A percentile compares a stretch with the other conserved stretches of the same genome.
Conservation (phyloP, 2,329 filamentous ascomycete species). For the Penicillium freii region DNA sequence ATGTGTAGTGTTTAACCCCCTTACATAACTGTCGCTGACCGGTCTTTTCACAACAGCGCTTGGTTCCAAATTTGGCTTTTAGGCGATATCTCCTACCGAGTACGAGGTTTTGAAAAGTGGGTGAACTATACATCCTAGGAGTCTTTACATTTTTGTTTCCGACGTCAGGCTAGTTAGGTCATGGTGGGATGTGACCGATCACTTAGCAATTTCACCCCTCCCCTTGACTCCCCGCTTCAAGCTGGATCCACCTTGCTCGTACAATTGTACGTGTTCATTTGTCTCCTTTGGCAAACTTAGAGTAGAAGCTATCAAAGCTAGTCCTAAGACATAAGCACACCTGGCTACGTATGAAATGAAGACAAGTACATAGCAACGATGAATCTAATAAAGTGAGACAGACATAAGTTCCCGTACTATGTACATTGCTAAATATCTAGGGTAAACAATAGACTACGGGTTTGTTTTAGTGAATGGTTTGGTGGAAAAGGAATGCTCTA, state of each 20-base stretch:
- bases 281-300: not conserved
- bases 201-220: not conserved
- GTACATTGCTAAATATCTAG: not conserved
- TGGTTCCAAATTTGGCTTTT: conserved; percentile 46
- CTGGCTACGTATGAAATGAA: not conserved
- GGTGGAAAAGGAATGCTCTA: not conserved
- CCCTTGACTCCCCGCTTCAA: not conserved
- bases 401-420: too few relatives aligned
- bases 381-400: not conserved
- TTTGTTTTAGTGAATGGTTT: not conserved
- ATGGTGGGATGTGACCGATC: not conserved
- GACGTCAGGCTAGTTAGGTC: not conserved
- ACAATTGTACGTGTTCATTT: not conserved
- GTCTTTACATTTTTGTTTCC: not conserved
- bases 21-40: conserved; percentile 24
- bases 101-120: not conserved
- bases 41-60: conserved; percentile 30
- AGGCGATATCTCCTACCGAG: conserved; percentile 2
- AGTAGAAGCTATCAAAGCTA: not conserved
- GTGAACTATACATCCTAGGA: not conserved
- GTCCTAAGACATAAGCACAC: not conserved
- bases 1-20: conserved; percentile 6
- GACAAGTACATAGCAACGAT: not conserved
- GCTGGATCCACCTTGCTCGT: not conserved
- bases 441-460: not conserved